Base-by-base conservation (phyloP, 345 rosid species). In the Citrus cavaleriei region DNA sequence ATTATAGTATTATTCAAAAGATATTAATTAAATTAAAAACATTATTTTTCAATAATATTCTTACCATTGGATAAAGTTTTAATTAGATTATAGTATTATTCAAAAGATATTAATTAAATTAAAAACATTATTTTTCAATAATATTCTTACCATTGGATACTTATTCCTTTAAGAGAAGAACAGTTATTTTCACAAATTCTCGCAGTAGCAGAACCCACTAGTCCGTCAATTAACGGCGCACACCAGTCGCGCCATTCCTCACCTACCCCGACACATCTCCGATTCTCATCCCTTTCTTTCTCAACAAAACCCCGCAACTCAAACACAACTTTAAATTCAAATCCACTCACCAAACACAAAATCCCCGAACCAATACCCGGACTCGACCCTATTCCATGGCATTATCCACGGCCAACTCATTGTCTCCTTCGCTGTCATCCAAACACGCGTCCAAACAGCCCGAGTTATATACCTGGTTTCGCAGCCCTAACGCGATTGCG, bases 361-460 rank as follows among this genome's bases (percentile, higher is more conserved):
- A 46, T 38, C 74, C 25, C 82, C 38, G 57, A 40, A 28, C 64
- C 75, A 7, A 2, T 2, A 6, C 70, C 66, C 64, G 25, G n/a
- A 7, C 72, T 55, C 77, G 57, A 19, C 28, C 75, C 80, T 13
- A 18, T 42, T 61, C 80, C 82, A 91, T 92, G 97, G 95, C 98
- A 21, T 70, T 78, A 72, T 37, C 84, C 73, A 24, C 90, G 7
- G 77, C 93, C 13, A 86, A 80, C 73, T 78, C 95, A 54, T 40
- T 91, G 83, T 85, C 91, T 4, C 81, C 84, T n/a, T 78, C 91
- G 38, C 80, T 84, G 76, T 57, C 93, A 32, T 81, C 83, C 77
- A 75, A 72, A 40, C 73, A 68, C 46, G 35, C 63, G 21, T 81
- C 84, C 78, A 80, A 81, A 54, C 40, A 76, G 10, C 25, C 87